Evolutionary conservation across 2,329 filamentous ascomycete species (phyloP), one percentile per base, ranked within the genome.

Genomic region (Trichophyton verrucosum): DNA sequence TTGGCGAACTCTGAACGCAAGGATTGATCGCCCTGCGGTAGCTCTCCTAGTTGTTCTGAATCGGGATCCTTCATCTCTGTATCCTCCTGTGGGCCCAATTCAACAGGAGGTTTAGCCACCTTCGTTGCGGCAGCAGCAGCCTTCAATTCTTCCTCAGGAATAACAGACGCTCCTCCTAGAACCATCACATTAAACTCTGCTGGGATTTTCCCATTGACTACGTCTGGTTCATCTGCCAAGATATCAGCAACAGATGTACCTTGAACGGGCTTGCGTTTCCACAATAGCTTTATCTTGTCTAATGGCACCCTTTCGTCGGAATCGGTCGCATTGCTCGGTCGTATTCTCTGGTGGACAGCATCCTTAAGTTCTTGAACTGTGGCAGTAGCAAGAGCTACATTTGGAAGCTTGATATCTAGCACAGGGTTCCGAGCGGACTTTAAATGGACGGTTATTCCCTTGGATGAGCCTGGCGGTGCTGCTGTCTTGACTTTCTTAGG

Each of bases 151-250:
- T 62, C 63, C 57, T 53, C 56, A 15, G 61, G 51, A 1, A 76
- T 67, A n/a, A 74, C 72, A 24, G 76, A 75, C 22, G 80, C 83
- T 13, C 89, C 91, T 2, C 87, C 88, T 71, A 96, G 84, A 20
- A 96, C 81, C 91, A 97, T 97, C 60, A 96, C 82, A 1, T 84
- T 84, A 64, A 97, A 86, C 72, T 96, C 91, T 0, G 92, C 78
- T 22, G 74, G 73, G 60, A 72, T 74, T 9, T 76, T 78, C 1
- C 73, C 66, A 66, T 61, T 62, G 47, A 73, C 63, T 60, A 70
- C 68, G 17, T 67, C 79, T 30, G 75, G 78, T 51, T 82, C 83
- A 2, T 81, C 78, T 0, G 78, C 79, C 1, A 91, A 66, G 0
- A 95, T 71, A 61, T 96, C 91, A 61, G 83, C 82, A 4, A 96